Evolutionary conservation across 2,329 filamentous ascomycete species (phyloP), one percentile per base, ranked within the genome.

Genomic region (Neonectria neomacrospora): DNA sequence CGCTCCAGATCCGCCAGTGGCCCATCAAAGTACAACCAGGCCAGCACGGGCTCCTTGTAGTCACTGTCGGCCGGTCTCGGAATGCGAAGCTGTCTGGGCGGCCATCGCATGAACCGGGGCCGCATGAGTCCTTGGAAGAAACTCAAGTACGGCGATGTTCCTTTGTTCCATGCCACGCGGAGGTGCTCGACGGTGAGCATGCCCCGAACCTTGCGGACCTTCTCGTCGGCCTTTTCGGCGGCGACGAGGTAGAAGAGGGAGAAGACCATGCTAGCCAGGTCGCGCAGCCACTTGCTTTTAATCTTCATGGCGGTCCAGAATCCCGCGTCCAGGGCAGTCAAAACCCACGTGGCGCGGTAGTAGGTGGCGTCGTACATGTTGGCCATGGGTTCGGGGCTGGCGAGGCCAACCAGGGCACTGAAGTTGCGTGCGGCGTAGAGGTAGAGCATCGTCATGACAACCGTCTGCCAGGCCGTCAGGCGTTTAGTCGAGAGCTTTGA

Each of bases 301-400:
- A 99, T 94, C 73, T 89, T 91, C 96, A 99, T 99, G 34, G 96
- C 96, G 0, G 94, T 97, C 96, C 96, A 99, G 78, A 97, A 99
- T 1, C 96, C 96, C 6, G 96, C 96, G 73, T 99, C 96, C 64
- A 99, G 81, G 0, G 94, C 96, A 0, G 96, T 99, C 56, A 96
- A 90, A 16, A 98, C 88, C 96, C 96, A 99, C 75, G 96, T 99
- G 58, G 96, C 96, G 52, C 96, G 90, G 78, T 97, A 99, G 81
- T 96, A 99, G 28, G 92, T 90, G 54, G 93, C 86, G 58, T 92
- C 93, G 81, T 99, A 99, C 77, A 98, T 90, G 75, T 97, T 97
- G 30, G 94, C 91, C 74, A 99, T 85, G 20, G 96, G 96, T 73
- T 99, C 96, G 4, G 96, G 95, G 69, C 91, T 94, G 70, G 97